Evolutionary conservation across 2,329 filamentous ascomycete species (phyloP).

Genomic region (Alternaria triticimaculans): DNA sequence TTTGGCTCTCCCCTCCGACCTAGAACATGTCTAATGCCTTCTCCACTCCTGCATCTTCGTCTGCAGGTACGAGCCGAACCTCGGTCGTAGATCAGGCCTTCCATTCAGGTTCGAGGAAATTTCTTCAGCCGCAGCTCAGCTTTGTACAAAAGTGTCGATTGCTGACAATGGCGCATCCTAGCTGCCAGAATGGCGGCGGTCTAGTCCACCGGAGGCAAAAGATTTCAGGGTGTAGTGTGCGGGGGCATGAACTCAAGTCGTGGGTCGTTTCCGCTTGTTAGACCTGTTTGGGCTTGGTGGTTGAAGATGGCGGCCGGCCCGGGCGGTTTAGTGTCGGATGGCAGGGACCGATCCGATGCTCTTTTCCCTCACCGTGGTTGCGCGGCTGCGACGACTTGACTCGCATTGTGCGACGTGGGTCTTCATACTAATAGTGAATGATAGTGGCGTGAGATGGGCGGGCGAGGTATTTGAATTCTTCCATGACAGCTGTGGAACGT

Average conservation of each 20-base stretch:
- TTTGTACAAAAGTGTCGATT: background rate
- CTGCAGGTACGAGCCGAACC: background rate
- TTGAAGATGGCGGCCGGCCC: background rate
- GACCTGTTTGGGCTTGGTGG: background rate
- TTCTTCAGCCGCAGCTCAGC: background rate
- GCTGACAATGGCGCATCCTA: background rate
- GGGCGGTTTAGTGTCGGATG: background rate
- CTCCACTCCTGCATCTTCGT: background rate
- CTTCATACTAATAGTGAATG: background rate
- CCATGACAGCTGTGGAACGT: background rate
- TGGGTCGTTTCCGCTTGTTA: background rate
- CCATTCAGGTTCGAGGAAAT: background rate
- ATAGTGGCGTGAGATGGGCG: background rate
- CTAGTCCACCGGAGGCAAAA: background rate
- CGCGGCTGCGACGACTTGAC: background rate
- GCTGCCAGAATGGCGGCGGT: background rate
- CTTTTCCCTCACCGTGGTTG: background rate
- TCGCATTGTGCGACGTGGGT: background rate
- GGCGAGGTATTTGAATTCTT: background rate
- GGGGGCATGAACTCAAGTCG: background rate
- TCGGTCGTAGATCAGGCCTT: background rate
- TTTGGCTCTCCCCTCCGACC: background rate
- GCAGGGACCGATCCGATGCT: background rate
- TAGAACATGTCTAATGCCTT: background rate
- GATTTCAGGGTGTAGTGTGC: slow-evolving; percentile 3